Conservation (phyloP, 2,329 filamentous ascomycete genomes). For the Colletotrichum agaves region DNA sequence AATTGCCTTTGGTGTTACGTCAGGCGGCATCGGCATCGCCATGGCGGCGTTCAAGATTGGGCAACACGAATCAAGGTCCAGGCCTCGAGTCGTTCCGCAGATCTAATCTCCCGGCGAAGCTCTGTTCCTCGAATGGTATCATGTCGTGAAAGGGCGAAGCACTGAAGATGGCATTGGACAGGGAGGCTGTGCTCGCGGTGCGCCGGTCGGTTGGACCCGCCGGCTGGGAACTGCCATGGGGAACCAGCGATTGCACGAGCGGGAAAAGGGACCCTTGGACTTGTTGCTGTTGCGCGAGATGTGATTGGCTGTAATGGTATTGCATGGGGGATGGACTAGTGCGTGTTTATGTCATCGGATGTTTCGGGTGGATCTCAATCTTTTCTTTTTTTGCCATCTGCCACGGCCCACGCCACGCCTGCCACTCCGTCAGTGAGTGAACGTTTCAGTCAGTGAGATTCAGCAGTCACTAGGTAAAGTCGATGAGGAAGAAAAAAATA, state of each 20-base stretch:
- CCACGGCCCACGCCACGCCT: neutral
- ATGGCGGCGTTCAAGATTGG: neutral
- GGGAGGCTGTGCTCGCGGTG: conserved; percentile 23
- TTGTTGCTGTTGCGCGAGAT: conserved; percentile 14
- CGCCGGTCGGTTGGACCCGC: conserved; percentile 28
- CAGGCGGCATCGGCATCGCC: conserved; percentile 14
- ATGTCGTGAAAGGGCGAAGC: neutral
- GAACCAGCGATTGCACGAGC: conserved; percentile 18
- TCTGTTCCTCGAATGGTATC: neutral
- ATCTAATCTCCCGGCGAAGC: neutral
- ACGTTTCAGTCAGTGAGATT: no score
- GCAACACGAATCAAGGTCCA: conserved; percentile 11
- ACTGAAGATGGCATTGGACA: neutral
- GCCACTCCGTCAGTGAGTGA: neutral
- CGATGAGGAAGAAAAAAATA: neutral
- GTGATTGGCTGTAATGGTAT: conserved; percentile 22
- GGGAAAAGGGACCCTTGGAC: conserved; percentile 14
- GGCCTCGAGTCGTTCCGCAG: neutral
- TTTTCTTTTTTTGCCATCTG: conserved; percentile 6
- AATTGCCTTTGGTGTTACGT: conserved; percentile 22
- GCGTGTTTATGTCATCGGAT: conserved; percentile 36
- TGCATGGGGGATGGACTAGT: conserved; percentile 3
- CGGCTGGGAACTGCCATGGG: conserved; percentile 4
- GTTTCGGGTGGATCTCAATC: conserved; percentile 25
- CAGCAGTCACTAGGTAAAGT: no score